Percentiles rank a stretch among this genome's conserved stretches.
Evolutionary conservation across 495 filamentous ascomycete genomes (phyloP).

Genomic region (Tuber indicum): DNA sequence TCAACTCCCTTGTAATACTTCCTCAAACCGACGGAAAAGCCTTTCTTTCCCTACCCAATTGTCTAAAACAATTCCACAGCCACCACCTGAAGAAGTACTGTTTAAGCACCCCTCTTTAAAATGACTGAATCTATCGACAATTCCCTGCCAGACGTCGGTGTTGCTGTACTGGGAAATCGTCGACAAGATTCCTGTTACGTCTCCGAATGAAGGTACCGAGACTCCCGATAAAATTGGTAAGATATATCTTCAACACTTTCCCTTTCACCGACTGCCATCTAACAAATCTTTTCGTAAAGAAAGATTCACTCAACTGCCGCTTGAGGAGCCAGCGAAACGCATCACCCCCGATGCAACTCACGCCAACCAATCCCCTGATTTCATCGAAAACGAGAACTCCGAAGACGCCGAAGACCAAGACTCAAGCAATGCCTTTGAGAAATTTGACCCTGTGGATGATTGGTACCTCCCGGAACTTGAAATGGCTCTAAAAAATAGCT

Average conservation of each 20-base stretch:
- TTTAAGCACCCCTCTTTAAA: neutral
- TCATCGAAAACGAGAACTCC: conserved; percentile 7
- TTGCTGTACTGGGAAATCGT: neutral
- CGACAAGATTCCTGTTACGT: neutral
- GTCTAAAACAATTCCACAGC: neutral
- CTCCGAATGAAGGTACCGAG: neutral
- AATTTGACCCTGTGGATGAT: neutral
- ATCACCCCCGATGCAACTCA: neutral
- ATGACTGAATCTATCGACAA: neutral
- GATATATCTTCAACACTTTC: neutral
- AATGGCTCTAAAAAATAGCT: neutral
- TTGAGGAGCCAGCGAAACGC: neutral
- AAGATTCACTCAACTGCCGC: neutral
- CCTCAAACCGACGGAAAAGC: neutral
- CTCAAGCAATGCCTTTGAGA: neutral
- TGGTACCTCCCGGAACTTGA: neutral
- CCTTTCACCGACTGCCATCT: neutral
- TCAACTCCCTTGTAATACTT: neutral
- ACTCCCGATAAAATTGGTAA: neutral
- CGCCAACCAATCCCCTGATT: neutral
- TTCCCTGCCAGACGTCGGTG: neutral
- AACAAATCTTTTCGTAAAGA: neutral
- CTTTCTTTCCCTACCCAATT: neutral
- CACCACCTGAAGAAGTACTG: neutral
- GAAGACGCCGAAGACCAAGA: neutral